These are phyloP conservation scores for Allantophomopsis lycopodina DNA, from an alignment of 2,329 filamentous ascomycete species.

Conservation along the genomic window DNA sequence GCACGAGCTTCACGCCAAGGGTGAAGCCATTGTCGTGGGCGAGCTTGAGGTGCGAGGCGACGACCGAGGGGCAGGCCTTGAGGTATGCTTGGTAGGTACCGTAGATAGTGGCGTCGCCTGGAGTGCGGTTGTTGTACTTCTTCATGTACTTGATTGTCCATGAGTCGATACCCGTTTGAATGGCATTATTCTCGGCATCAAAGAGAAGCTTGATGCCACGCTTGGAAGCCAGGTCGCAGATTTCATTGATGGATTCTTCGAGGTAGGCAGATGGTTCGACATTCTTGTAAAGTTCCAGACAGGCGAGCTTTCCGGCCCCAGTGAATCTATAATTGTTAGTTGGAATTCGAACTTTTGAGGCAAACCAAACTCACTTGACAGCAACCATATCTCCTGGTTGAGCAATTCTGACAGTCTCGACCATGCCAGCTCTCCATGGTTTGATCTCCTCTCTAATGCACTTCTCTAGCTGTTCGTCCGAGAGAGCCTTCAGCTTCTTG, in stretches of 20 bases:
- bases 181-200: constrained; percentile 70
- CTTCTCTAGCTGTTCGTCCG: constrained; percentile 31
- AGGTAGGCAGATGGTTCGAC: constrained; percentile 50
- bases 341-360: background rate
- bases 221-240: constrained; percentile 58
- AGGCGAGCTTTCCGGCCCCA: constrained; percentile 63
- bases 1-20: constrained; percentile 62
- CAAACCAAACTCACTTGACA: constrained; percentile 26
- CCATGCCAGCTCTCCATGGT: constrained; percentile 60
- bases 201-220: constrained; percentile 65
- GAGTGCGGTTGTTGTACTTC: constrained; percentile 51
- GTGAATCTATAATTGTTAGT: constrained; percentile 44
- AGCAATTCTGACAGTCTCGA: constrained; percentile 52
- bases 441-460: constrained; percentile 45
- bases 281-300: constrained; percentile 49
- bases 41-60: constrained; percentile 43
- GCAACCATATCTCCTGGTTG: constrained; percentile 37
- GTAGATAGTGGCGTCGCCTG: constrained; percentile 57
- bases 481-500: constrained; percentile 25
- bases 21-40: constrained; percentile 48
- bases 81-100: constrained; percentile 71
- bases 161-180: constrained; percentile 68
- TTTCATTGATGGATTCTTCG: constrained; percentile 53
- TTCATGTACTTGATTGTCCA: constrained; percentile 70
- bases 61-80: constrained; percentile 41